These are phyloP conservation scores for Cyclotella distinguenda DNA, from an alignment of 108 stramenopile genomes.

Conservation along the genomic window DNA sequence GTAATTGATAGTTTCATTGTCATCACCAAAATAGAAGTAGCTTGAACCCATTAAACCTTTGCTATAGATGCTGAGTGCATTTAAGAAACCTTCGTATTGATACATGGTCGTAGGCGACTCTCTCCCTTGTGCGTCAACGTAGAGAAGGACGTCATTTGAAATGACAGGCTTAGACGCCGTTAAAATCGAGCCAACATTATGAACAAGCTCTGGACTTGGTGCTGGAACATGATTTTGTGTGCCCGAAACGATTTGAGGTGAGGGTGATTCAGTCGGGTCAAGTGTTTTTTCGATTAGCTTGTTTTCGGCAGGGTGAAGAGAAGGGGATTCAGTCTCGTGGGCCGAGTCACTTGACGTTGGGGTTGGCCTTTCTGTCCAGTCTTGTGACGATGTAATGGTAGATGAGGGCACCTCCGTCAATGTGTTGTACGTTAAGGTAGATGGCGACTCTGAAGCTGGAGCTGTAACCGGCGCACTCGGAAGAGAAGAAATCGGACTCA, in stretches of 20 bases:
- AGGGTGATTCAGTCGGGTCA: not conserved
- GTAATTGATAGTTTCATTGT: slow-evolving; percentile 21
- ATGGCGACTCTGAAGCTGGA: not conserved
- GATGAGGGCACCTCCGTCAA: not conserved
- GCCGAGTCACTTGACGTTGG: not conserved
- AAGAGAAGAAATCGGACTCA: not conserved
- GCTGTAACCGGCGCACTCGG: too few species aligned
- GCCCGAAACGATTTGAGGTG: not conserved
- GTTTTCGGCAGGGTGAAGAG: not conserved
- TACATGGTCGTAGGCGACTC: slow-evolving; percentile 30
- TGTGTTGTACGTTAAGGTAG: too few species aligned
- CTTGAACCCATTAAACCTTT: slow-evolving; percentile 31
- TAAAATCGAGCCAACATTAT: slow-evolving; percentile 24
- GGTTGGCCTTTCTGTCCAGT: not conserved
- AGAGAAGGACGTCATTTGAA: slow-evolving; percentile 23
- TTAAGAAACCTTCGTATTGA: slow-evolving; percentile 38
- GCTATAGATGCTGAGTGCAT: slow-evolving; percentile 25
- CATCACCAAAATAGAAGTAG: slow-evolving; percentile 42
- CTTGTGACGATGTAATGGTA: not conserved
- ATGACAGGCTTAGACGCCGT: slow-evolving; percentile 15
- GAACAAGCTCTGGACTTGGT: slow-evolving; percentile 20
- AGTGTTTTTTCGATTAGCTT: not conserved
- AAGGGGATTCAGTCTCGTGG: not conserved
- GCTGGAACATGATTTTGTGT: not conserved
- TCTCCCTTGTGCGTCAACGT: slow-evolving; percentile 1